These are phyloP conservation scores for Euphorbia schlechtendalii DNA, from an alignment of 441 rosid species.

Conservation along the genomic window DNA sequence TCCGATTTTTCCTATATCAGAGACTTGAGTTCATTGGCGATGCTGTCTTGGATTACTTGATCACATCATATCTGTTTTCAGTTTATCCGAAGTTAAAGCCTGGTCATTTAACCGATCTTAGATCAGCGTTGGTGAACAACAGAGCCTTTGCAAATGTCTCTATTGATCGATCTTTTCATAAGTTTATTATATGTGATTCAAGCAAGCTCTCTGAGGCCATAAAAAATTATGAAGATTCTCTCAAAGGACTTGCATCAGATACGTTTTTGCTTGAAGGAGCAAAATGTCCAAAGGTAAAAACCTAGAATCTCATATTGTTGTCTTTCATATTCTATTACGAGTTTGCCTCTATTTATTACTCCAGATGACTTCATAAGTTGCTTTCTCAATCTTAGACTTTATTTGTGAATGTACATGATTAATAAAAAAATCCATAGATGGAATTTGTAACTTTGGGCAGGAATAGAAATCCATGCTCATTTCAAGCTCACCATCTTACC, in stretches of 20 bases:
- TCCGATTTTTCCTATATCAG: conserved; percentile 37
- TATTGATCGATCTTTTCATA: conserved; percentile 50
- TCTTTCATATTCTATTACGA: neutral
- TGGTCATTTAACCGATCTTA: conserved; percentile 90
- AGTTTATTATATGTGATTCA: conserved; percentile 61
- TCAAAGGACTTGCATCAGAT: conserved; percentile 33
- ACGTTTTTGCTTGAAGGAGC: conserved; percentile 46
- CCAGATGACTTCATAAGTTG: neutral
- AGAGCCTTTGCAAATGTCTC: conserved; percentile 79
- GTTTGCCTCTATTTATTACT: neutral
- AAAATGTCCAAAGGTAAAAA: conserved; percentile 81
- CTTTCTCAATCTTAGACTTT: neutral
- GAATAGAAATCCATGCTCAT: neutral
- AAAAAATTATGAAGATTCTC: conserved; percentile 46
- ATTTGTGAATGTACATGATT: neutral
- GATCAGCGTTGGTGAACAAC: conserved; percentile 79
- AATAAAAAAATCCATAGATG: neutral
- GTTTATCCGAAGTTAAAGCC: conserved; percentile 84
- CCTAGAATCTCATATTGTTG: neutral
- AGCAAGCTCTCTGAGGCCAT: conserved; percentile 48
- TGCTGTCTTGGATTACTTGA: conserved; percentile 91
- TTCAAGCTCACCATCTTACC: too few relatives aligned
- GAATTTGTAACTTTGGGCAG: neutral
- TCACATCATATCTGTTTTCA: conserved; percentile 79
- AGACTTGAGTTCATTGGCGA: conserved; percentile 99